phyloP scores from a whole-genome alignment of 257 asterid species.

The Forsythia suspensa region DNA sequence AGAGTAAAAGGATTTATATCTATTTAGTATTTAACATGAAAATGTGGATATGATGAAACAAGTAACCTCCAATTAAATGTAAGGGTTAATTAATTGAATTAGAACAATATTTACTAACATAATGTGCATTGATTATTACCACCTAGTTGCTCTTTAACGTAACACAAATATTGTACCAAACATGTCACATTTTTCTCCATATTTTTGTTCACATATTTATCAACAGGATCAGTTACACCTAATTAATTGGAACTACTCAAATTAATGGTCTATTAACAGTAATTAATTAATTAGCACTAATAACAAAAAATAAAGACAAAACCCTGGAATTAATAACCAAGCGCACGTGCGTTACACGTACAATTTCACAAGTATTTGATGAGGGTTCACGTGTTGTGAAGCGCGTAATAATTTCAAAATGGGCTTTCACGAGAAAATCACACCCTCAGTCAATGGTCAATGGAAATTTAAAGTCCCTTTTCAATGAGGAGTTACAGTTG shows the following conservation, averaged over 20 bases:
- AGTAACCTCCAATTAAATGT: conserved; percentile 19
- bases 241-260: conserved; percentile 13
- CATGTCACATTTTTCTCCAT: not conserved
- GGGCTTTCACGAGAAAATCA: conserved; percentile 43
- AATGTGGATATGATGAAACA: not conserved
- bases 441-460: conserved; percentile 48
- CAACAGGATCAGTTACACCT: conserved; percentile 8
- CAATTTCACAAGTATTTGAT: not conserved
- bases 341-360: conserved; percentile 56
- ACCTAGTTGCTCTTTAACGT: conserved; percentile 8
- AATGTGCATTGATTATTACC: not conserved
- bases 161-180: not conserved
- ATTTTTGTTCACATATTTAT: not conserved
- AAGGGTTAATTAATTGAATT: not conserved
- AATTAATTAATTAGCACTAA: not conserved
- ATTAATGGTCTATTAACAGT: not conserved
- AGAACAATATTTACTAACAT: not conserved
- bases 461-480: conserved; percentile 30
- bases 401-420: conserved; percentile 26
- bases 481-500: conserved; percentile 44
- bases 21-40: not conserved
- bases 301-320: conserved; percentile 15
- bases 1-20: too few relatives aligned
- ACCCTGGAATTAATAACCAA: conserved; percentile 24
- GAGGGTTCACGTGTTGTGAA: conserved; percentile 10